phyloP scores from a whole-genome alignment of 2,329 filamentous ascomycete genomes.

The Aspergillus viridinutans region DNA sequence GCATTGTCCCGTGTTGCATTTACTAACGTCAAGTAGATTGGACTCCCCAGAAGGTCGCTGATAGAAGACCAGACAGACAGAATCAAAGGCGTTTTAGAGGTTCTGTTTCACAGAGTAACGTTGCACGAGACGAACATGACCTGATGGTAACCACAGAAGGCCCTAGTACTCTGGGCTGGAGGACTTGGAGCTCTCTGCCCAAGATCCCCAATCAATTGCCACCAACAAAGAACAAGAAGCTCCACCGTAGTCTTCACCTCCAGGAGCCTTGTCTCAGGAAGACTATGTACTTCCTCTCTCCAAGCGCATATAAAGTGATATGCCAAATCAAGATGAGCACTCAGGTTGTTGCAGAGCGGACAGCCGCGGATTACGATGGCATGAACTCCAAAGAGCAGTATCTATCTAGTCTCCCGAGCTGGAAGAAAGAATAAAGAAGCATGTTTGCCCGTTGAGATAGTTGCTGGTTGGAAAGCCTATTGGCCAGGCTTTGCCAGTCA shows the following conservation, averaged over 20 bases:
- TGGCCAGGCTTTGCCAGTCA: constrained; percentile 20
- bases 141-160: constrained; percentile 25
- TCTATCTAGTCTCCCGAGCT: constrained; percentile 12
- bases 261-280: constrained; percentile 4
- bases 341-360: constrained; percentile 14
- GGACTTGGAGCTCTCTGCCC: constrained; percentile 16
- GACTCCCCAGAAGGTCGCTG: constrained; percentile 11
- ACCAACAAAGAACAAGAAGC: not conserved
- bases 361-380: constrained; percentile 31
- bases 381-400: constrained; percentile 18
- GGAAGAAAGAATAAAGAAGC: constrained; percentile 13
- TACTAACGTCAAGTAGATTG: constrained; percentile 14
- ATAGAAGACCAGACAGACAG: constrained; percentile 20
- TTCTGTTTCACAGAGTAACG: constrained; percentile 39
- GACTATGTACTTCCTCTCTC: constrained; percentile 1
- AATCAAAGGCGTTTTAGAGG: constrained; percentile 26
- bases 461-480: constrained; percentile 16
- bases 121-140: constrained; percentile 29
- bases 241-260: constrained; percentile 7
- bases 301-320: constrained; percentile 1
- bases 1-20: constrained; percentile 30
- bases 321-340: constrained; percentile 1
- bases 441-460: constrained; percentile 28
- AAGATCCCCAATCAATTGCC: constrained; percentile 21
- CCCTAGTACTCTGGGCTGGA: constrained; percentile 15